phyloP scores from a whole-genome alignment of 306 rosid species.

The Rosa lucieae region DNA sequence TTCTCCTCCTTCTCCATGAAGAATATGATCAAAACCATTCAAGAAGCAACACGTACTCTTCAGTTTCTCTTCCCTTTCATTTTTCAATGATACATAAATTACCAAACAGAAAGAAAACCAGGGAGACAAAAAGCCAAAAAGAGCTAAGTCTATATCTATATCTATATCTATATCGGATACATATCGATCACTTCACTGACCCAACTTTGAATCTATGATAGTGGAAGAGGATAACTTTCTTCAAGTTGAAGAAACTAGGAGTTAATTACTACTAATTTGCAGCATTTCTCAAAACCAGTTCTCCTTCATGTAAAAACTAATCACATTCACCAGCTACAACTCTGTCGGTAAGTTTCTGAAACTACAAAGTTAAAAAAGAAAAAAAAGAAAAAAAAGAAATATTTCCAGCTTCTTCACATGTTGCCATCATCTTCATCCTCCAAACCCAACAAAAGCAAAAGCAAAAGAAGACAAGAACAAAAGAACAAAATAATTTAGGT shows the following conservation, averaged over 20 bases:
- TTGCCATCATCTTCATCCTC: background rate
- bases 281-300: background rate
- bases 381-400: background rate
- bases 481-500: background rate
- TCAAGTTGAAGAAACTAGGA: background rate
- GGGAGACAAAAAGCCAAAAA: background rate
- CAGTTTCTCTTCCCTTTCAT: background rate
- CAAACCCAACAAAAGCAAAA: background rate
- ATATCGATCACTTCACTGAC: background rate
- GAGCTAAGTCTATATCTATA: too few species aligned
- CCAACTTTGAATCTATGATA: background rate
- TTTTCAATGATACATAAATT: too few species aligned
- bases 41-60: background rate
- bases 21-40: background rate
- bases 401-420: background rate
- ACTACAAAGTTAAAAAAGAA: background rate
- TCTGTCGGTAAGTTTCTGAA: constrained; percentile 16
- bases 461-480: background rate
- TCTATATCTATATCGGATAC: background rate
- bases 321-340: background rate
- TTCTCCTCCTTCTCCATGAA: background rate
- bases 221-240: background rate
- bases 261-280: background rate
- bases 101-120: background rate
- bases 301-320: constrained; percentile 3